These are phyloP conservation scores for Calonectria naviculata DNA, from an alignment of 2,329 filamentous ascomycete species.

Conservation along the genomic window DNA sequence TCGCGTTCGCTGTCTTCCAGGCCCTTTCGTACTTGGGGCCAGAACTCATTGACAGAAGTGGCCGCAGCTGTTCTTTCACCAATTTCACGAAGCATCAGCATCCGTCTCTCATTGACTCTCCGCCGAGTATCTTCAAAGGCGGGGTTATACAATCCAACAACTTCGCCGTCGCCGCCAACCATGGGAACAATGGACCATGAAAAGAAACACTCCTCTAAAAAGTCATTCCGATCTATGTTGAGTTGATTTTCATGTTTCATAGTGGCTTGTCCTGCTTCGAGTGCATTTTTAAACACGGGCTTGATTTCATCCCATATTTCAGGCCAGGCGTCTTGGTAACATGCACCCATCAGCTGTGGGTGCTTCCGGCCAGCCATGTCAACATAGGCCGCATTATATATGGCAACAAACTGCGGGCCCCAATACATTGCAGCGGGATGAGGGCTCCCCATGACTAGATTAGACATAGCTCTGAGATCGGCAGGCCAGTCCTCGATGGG, in stretches of 20 bases:
- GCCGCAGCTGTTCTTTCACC: slow-evolving; percentile 80
- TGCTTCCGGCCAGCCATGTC: slow-evolving; percentile 81
- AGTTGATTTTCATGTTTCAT: slow-evolving; percentile 88
- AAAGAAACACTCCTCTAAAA: slow-evolving; percentile 83
- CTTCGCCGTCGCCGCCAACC: slow-evolving; percentile 77
- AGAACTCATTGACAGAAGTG: slow-evolving; percentile 79
- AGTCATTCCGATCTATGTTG: slow-evolving; percentile 76
- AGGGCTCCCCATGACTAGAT: slow-evolving; percentile 83
- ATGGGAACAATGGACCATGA: slow-evolving; percentile 86
- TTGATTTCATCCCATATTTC: slow-evolving; percentile 81
- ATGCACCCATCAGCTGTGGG: slow-evolving; percentile 78
- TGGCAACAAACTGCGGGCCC: slow-evolving; percentile 74
- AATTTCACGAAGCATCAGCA: slow-evolving; percentile 82
- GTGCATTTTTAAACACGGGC: slow-evolving; percentile 75
- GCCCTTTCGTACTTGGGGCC: slow-evolving; percentile 75
- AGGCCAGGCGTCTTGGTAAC: slow-evolving; percentile 75
- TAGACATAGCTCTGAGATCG: slow-evolving; percentile 82
- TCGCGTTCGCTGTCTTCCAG: slow-evolving; percentile 81
- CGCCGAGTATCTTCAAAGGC: slow-evolving; percentile 84
- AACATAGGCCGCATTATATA: slow-evolving; percentile 82
- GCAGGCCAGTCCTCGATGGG: slow-evolving; percentile 79
- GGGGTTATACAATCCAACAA: slow-evolving; percentile 83
- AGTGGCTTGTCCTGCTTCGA: slow-evolving; percentile 77
- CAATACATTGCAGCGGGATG: slow-evolving; percentile 84
- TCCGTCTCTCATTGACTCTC: slow-evolving; percentile 82